A percentile compares a stretch with the other conserved stretches of the same genome.
Evolutionary conservation across 179 eudicot species (phyloP).

Genomic region (Beta lomatogona): DNA sequence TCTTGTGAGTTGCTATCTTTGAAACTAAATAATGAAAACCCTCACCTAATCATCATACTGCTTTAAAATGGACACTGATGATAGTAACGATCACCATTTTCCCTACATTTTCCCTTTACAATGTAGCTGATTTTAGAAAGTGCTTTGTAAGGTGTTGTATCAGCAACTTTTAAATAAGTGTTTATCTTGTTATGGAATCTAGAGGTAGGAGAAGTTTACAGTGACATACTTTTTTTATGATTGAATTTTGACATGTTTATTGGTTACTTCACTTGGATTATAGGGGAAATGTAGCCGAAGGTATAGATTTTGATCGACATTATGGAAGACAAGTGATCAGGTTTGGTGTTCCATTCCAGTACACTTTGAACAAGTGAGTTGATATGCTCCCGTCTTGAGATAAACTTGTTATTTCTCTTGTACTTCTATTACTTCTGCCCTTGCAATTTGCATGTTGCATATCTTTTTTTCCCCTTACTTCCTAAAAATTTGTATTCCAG

Average conservation of each 20-base stretch:
- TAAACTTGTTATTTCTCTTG: not conserved
- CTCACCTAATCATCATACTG: too few species aligned
- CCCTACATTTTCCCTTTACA: not conserved
- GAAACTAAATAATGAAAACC: too few species aligned
- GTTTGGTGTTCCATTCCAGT: slow-evolving; percentile 98
- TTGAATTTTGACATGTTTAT: slow-evolving; percentile 1
- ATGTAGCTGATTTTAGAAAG: not conserved
- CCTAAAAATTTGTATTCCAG: not conserved
- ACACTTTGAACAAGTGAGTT: slow-evolving; percentile 94
- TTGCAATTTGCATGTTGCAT: slow-evolving; percentile 6
- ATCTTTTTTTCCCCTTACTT: not conserved
- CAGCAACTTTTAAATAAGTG: not conserved
- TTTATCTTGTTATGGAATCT: not conserved
- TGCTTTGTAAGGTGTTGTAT: too few species aligned
- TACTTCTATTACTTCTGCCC: not conserved
- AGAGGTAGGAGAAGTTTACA: not conserved
- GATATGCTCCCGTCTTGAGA: not conserved
- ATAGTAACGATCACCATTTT: not conserved
- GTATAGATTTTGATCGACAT: slow-evolving; percentile 98
- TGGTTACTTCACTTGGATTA: slow-evolving; percentile 8
- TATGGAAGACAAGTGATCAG: slow-evolving; percentile 97
- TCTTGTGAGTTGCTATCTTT: too few species aligned
- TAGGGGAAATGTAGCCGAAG: slow-evolving; percentile 99
- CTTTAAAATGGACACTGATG: not conserved
- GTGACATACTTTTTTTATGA: too few species aligned